phyloP scores from a whole-genome alignment of 2,329 filamentous ascomycete genomes.

The Didymella segeticola region DNA sequence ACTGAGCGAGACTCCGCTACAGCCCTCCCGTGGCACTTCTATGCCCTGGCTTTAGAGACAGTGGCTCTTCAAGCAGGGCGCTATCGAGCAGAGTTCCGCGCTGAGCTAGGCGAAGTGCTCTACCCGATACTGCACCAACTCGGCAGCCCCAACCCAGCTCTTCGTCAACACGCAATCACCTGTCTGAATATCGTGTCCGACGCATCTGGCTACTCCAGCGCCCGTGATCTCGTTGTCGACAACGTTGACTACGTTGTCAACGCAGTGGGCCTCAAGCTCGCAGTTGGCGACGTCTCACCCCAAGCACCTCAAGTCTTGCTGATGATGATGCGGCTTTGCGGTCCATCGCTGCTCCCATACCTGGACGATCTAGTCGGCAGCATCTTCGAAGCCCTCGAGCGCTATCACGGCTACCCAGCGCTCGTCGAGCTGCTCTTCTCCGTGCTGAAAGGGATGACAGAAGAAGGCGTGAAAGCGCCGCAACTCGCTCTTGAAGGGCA shows the following conservation, averaged over 20 bases:
- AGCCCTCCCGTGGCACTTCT: constrained; percentile 70
- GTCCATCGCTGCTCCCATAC: constrained; percentile 81
- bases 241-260: constrained; percentile 98
- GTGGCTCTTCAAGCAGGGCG: constrained; percentile 76
- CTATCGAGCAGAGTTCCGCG: constrained; percentile 72
- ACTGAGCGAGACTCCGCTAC: constrained; percentile 50
- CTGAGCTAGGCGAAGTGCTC: constrained; percentile 87
- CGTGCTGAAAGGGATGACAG: constrained; percentile 81
- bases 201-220: constrained; percentile 75
- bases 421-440: constrained; percentile 87
- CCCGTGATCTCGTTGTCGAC: constrained; percentile 80
- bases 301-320: constrained; percentile 87
- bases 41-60: constrained; percentile 81
- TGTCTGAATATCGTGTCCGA: constrained; percentile 81
- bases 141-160: constrained; percentile 69
- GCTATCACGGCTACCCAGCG: constrained; percentile 88
- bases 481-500: constrained; percentile 51
- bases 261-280: constrained; percentile 84
- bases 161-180: constrained; percentile 83
- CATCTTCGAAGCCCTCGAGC: constrained; percentile 91
- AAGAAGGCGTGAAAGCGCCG: constrained; percentile 73
- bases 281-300: constrained; percentile 89
- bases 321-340: constrained; percentile 93
- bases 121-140: constrained; percentile 92
- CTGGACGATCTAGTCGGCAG: constrained; percentile 90